A percentile compares a stretch with the other conserved stretches of the same genome.
phyloP scores from a whole-genome alignment of 2,329 filamentous ascomycete genomes.

The Zelopaecilomyces penicillatus region DNA sequence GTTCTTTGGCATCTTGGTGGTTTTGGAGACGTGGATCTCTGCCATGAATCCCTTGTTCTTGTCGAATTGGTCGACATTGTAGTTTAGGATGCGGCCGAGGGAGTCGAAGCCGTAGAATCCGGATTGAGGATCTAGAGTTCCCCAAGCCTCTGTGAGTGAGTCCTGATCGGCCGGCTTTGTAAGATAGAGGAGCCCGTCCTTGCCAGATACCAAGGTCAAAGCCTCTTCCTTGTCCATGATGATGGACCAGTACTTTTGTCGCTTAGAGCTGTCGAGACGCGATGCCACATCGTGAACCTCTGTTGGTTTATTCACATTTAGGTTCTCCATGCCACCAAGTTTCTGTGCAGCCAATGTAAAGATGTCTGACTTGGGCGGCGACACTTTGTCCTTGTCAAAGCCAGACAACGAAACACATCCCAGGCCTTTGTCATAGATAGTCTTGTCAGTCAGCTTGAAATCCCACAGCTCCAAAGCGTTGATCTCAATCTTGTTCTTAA shows the following conservation, averaged over 20 bases:
- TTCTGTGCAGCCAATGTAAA: background rate
- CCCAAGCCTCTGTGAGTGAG: background rate
- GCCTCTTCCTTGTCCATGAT: conserved; percentile 2
- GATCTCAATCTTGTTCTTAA: conserved; percentile 1
- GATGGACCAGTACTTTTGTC: background rate
- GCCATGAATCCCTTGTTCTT: background rate
- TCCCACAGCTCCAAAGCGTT: background rate
- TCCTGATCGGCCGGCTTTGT: background rate
- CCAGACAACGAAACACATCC: background rate
- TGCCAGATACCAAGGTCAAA: background rate
- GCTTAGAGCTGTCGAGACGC: background rate
- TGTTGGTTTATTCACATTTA: background rate
- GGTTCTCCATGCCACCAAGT: background rate
- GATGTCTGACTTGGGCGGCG: background rate
- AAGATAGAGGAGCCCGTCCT: background rate
- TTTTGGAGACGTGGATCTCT: background rate
- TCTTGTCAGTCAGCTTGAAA: background rate
- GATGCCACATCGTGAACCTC: background rate
- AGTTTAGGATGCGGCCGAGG: background rate
- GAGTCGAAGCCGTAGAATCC: background rate
- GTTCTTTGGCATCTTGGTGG: background rate
- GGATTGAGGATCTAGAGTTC: background rate
- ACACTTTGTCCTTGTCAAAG: background rate
- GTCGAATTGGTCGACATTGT: background rate
- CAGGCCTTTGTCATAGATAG: background rate